These are phyloP conservation scores for Rhipidocladum racemiflorum DNA, from an alignment of 176 grass and related monocot species.

Conservation along the genomic window DNA sequence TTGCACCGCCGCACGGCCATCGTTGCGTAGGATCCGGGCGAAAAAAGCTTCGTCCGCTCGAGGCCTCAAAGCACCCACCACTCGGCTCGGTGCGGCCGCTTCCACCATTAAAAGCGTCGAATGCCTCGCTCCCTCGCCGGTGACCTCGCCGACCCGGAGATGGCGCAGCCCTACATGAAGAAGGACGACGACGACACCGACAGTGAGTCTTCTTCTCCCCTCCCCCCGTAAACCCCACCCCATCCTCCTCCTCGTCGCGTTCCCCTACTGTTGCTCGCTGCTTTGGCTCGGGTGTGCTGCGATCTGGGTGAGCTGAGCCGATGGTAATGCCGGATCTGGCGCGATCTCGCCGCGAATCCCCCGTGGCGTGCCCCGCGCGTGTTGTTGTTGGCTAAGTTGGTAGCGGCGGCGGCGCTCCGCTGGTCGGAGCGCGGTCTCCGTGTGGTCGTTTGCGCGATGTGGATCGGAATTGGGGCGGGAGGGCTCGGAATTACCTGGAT, in stretches of 20 bases:
- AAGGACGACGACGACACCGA: constrained; percentile 78
- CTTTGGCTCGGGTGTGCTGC: background rate
- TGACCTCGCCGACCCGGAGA: constrained; percentile 51
- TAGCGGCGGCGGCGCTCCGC: background rate
- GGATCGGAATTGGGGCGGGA: background rate
- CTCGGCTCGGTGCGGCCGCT: background rate
- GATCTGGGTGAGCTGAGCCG: constrained; percentile 8
- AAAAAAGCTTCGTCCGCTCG: constrained; percentile 6
- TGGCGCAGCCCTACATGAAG: constrained; percentile 75
- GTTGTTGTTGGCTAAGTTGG: background rate
- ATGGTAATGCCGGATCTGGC: constrained; percentile 40
- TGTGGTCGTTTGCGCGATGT: constrained; percentile 4
- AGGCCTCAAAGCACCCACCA: background rate
- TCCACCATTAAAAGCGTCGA: background rate
- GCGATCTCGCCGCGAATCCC: constrained; percentile 33
- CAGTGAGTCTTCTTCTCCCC: constrained; percentile 15
- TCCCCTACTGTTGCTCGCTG: background rate
- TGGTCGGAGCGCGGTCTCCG: background rate
- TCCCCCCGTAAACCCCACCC: constrained; percentile 1
- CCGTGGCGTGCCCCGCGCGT: background rate
- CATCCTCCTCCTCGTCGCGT: background rate
- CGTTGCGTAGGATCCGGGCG: background rate
- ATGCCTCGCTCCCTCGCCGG: constrained; percentile 51
- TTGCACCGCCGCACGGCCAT: constrained; percentile 7
- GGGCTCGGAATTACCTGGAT: constrained; percentile 11